Evolutionary conservation across 179 eudicot species (phyloP), one percentile per base, ranked within the genome.

Genomic region (Amaranthus tricolor): DNA sequence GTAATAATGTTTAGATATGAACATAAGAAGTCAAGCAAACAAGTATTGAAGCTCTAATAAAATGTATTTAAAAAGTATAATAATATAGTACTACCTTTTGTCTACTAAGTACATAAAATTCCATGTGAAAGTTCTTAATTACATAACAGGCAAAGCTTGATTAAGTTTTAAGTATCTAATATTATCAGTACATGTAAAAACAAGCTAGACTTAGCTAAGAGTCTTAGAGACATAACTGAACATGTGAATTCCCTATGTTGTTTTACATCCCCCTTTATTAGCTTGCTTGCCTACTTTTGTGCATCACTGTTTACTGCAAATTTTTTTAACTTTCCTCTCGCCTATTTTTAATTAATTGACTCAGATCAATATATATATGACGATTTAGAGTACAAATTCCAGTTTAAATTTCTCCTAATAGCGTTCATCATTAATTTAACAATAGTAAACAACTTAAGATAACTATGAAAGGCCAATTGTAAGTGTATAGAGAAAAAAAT

Each of bases 81-180:
- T 58, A 56, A 10, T 9, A 50, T 54, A 45, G 0, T 54, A 55
- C 11, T 7, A 54, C 21, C 24, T 48, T 17, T 50, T 55, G 75
- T 77, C 77, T 9, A 66, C 24, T 60, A 53, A 74, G 40, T 40
- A 24, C 56, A 74, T 51, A 24, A 78, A 19, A 50, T 59, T 5
- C 62, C 76, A 80, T 75, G 82, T 80, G 79, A 65, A 80, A 59
- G 72, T 17, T 21, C 79, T 70, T 75, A 80, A 75, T 79, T 79
- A 69, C 53, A 19, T 2, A 78, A 74, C 78, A 78, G 62, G 63
- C 59, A 24, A 57, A 13, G 8, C 17, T 71, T 73, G 72, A 50
- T 74, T 75, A 64, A 65, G 63, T 31, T 20, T 43, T 62, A 63
- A 63, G 9, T 7, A 24, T 53, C 52, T 61, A 51, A 56, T 20